Evolutionary conservation across 306 rosid species (phyloP), one percentile per base, ranked within the genome.

Genomic region (Crataegus laevigata): DNA sequence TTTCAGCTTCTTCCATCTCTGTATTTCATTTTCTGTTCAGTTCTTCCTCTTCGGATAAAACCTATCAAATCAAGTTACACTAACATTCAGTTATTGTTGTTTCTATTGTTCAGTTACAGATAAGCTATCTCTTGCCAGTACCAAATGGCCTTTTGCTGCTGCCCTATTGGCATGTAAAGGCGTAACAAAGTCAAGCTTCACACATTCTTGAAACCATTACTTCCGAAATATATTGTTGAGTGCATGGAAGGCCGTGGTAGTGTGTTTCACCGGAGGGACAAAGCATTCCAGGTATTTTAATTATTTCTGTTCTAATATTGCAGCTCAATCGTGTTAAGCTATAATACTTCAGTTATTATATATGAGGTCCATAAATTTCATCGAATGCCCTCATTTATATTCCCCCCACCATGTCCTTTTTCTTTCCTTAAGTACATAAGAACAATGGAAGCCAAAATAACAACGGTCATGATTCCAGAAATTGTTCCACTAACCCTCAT

Each of bases 171-270:
- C 86, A 57, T 78, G 86, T 69, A 84, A 80, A 70, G 82, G 85
- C 42, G 80, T 89, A 75, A 85, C 84, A 67, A 89, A 80, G 88
- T 88, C 77, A 91, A 91, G 87, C 85, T 91, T 40, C 83, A 86
- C 65, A 60, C 89, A 71, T 84, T 83, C 76, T 91, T 84, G n/a
- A 86, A 81, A 81, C 77, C 88, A 36, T 75, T 74, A 28, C 85
- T 91, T 24, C 87, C 89, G 67, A 78, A 76, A 65, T 75, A 82
- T 45, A 66, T 91, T 79, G 71, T 75, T 55, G 77, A 83, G 29
- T 69, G 69, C 76, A 84, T 87, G 89, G 87, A 84, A 80, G 79
- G 80, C 64, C 85, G 94, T 7, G 97, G 92, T 9, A 89, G 94
- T 74, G 76, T 52, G 72, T 80, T 91, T 72, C 80, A 80, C 79